Base-by-base conservation (phyloP, 192 early-diverging fungal genomes). In the Coemansia sp. region DNA sequence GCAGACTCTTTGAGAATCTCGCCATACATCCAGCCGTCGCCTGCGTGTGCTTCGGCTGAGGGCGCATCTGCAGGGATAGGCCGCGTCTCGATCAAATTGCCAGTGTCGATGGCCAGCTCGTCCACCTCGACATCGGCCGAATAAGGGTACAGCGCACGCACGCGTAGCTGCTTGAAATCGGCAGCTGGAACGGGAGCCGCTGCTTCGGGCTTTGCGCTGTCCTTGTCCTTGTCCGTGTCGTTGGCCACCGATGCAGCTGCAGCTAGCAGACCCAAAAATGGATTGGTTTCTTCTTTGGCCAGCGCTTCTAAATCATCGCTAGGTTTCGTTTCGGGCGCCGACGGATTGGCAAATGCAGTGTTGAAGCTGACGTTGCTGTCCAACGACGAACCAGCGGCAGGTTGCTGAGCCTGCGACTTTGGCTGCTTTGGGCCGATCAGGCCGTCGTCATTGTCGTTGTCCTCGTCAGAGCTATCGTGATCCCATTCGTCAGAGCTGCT, bases 401-500 rank as follows among this genome's bases (percentile, higher is more conserved):
- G 33, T 22, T 4, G 21, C 23, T 23, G 45, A 5, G 5, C 44
- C 44, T 10, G 48, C 48, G 10, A 4, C 25, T 50, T 24, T 12
- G 18, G n/a, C n/a, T 19, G 51, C 51, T 53, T 30, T 9, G 47
- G 16, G 18, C 42, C 46, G 11, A 35, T 10, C 32, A 29, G 27
- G 8, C 40, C 6, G 3, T 24, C 16, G 9, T 58, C 44, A 10
- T 50, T 7, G 3, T 24, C 16, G 9, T 58, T 54, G 11, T 72
- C 68, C 29, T 77, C 74, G 38, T 77, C 74, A 5, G 74, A 77
- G 33, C 67, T 71, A 28, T 77, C 73, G 29, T 74, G 63, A 35
- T 77, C 74, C 74, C 74, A 77, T 29, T 69, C 73, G 22, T 76
- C 73, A 0, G 62, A 65, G 28, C 64, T 65, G 47, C 57, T 60